Conservation (phyloP, 495 filamentous ascomycete genomes). For the Xylaria scruposa region DNA sequence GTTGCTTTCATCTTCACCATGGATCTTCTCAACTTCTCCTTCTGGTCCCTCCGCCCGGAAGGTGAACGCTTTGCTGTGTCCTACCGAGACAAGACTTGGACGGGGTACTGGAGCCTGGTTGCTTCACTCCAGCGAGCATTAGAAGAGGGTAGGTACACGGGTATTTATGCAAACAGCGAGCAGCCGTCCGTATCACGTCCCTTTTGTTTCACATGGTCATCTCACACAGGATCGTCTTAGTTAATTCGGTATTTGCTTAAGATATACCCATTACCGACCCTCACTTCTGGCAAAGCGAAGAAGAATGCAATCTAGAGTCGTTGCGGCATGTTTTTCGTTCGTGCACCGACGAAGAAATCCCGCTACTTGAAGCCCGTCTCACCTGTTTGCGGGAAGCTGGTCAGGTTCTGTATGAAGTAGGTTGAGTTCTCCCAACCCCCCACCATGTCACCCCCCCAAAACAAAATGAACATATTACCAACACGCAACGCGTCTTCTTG, state of each 20-base stretch:
- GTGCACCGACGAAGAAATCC: conserved; percentile 83
- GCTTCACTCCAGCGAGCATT: conserved; percentile 84
- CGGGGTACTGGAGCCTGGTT: conserved; percentile 94
- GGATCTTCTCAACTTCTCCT: conserved; percentile 95
- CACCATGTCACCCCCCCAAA: conserved; percentile 27
- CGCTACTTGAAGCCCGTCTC: conserved; percentile 79
- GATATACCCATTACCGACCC: conserved; percentile 89
- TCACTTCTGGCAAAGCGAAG: conserved; percentile 82
- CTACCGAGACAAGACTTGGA: conserved; percentile 82
- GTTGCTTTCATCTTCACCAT: conserved; percentile 95
- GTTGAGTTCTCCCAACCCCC: conserved; percentile 36
- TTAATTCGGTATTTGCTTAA: conserved; percentile 45
- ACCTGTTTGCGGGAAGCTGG: conserved; percentile 85
- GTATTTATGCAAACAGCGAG: conserved; percentile 14
- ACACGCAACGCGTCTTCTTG: conserved; percentile 41
- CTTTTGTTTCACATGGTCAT: conserved; percentile 16
- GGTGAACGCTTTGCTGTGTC: conserved; percentile 76
- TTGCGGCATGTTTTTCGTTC: conserved; percentile 85
- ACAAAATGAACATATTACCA: conserved; percentile 34
- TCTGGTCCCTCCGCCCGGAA: conserved; percentile 78
- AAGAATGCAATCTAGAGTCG: conserved; percentile 75
- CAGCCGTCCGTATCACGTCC: conserved; percentile 24
- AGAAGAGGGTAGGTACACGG: conserved; percentile 74
- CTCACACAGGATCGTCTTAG: conserved; percentile 23
- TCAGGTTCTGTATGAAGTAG: conserved; percentile 80